A percentile compares a stretch with the other conserved stretches of the same genome.
phyloP scores from a whole-genome alignment of 257 asterid species.

The Ehretia macrophylla region DNA sequence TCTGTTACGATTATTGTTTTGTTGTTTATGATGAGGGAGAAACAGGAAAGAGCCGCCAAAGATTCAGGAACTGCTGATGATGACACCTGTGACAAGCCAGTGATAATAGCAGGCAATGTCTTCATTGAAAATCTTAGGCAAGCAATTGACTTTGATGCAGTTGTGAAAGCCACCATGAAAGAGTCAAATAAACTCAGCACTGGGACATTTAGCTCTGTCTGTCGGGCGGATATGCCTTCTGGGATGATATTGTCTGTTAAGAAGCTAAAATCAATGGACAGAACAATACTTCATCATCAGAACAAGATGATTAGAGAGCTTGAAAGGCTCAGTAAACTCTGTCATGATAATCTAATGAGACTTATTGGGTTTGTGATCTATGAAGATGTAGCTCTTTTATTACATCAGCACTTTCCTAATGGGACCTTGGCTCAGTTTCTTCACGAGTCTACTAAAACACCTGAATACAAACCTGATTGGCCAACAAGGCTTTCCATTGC shows the following conservation, averaged over 20 bases:
- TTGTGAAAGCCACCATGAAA: slow-evolving; percentile 65
- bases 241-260: slow-evolving; percentile 78
- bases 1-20: slow-evolving; percentile 71
- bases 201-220: slow-evolving; percentile 86
- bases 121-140: slow-evolving; percentile 79
- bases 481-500: slow-evolving; percentile 77
- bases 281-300: slow-evolving; percentile 59
- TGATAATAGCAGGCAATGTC: slow-evolving; percentile 72
- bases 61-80: slow-evolving; percentile 34
- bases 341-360: slow-evolving; percentile 73
- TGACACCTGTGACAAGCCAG: slow-evolving; percentile 41
- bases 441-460: slow-evolving; percentile 42
- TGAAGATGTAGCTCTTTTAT: slow-evolving; percentile 69
- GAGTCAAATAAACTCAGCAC: slow-evolving; percentile 62
- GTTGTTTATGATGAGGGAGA: slow-evolving; percentile 91
- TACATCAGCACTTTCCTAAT: slow-evolving; percentile 55
- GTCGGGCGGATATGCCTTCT: slow-evolving; percentile 94
- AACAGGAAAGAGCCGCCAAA: slow-evolving; percentile 69
- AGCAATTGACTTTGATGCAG: slow-evolving; percentile 84
- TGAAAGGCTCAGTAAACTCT: slow-evolving; percentile 76
- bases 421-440: slow-evolving; percentile 78
- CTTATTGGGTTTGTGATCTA: slow-evolving; percentile 79
- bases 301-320: slow-evolving; percentile 90
- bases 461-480: slow-evolving; percentile 78
- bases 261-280: slow-evolving; percentile 75